Base-by-base conservation (phyloP, 768 basidiomycete genomes). In the Lentinula detonsa region DNA sequence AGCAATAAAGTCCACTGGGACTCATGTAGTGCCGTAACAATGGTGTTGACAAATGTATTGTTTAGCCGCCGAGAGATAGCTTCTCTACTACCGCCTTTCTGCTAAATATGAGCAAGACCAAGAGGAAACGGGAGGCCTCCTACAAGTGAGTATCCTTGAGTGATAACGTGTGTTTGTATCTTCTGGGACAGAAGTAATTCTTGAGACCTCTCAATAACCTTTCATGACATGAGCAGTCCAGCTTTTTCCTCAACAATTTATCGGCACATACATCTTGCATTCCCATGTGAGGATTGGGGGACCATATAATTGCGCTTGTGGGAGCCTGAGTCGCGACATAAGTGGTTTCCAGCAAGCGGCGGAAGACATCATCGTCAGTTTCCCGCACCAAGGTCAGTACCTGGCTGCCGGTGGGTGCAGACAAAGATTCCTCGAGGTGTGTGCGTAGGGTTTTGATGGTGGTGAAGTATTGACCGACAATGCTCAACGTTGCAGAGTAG, bases 11-110 rank as follows among this genome's bases (percentile, higher is more conserved):
- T 80, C 92, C 92, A 95, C 61, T 87, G 84, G 0, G 78, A 76
- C 0, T 78, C 77, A 63, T 86, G 81, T 16, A 95, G 73, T 0
- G 82, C 83, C 11, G 85, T 86, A 35, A 91, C 74, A n/a, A 85
- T 80, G 0, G 92, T 92, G 69, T 94, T 95, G 15, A 90, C 76
- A 64, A 85, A 86, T 60, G 76, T 76, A 66, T 86, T 90, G 15
- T 75, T 76, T 53, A 90, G 7, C 78, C 79, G 11, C 74, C 65
- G 28, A 80, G 71, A n/a, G 43, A 13, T 49, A 59, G 57, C n/a
- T 18, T 45, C 57, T 48, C 67, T 60, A 74, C 67, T 28, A 76
- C 76, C 7, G 69, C 68, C 68, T 77, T 80, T 52, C 76, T 76
- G 37, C 72, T 59, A n/a, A 5, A 72, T 39, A 67, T 71, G 16